Conservation (phyloP, 441 rosid species). For the Euphorbia schlechtendalii region DNA sequence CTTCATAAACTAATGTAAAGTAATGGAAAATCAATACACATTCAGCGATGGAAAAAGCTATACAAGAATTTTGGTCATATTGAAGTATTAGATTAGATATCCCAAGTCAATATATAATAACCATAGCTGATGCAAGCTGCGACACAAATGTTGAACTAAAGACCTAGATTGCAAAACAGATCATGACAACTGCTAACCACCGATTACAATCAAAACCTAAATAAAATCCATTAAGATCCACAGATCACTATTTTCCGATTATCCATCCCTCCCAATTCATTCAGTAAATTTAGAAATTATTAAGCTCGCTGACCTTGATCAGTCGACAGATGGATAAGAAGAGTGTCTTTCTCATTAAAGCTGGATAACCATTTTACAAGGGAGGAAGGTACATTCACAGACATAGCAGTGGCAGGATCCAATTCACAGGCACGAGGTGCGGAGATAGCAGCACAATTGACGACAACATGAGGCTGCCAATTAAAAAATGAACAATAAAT, state of each 20-base stretch:
- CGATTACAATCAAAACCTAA: not conserved
- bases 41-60: not conserved
- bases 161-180: too few relatives aligned
- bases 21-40: not conserved
- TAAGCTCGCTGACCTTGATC: constrained; percentile 56
- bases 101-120: not conserved
- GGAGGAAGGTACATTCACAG: constrained; percentile 62
- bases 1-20: constrained; percentile 55
- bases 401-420: constrained; percentile 61
- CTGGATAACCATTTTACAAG: constrained; percentile 59
- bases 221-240: not conserved
- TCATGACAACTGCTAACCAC: too few relatives aligned
- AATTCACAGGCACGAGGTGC: constrained; percentile 74
- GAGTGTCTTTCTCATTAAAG: constrained; percentile 31
- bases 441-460: constrained; percentile 83
- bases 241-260: not conserved
- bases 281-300: not conserved
- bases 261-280: not conserved
- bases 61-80: not conserved
- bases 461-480: constrained; percentile 68
- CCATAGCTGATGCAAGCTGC: not conserved
- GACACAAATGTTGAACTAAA: not conserved
- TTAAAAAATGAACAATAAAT: not conserved
- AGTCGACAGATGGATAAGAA: constrained; percentile 77
- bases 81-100: not conserved